Evolutionary conservation across 2,329 filamentous ascomycete genomes (phyloP).

Genomic region (Cladosporium colombiae): DNA sequence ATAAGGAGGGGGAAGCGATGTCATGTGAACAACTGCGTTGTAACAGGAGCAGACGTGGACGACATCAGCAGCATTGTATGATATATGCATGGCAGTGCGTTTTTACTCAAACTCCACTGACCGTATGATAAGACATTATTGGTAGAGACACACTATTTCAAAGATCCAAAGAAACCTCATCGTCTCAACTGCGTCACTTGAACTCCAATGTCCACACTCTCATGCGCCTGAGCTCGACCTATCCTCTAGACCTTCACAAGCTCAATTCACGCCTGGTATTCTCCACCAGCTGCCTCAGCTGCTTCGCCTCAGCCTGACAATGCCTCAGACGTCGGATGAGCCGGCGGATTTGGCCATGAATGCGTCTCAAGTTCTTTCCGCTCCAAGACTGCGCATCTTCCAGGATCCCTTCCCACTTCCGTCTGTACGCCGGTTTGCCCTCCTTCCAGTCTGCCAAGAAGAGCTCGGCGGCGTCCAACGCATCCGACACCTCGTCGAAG

Average conservation of each 20-base stretch:
- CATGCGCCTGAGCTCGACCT: neutral
- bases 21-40: neutral
- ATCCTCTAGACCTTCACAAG: neutral
- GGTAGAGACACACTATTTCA: neutral
- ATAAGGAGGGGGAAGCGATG: neutral
- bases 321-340: neutral
- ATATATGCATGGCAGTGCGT: neutral
- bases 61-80: neutral
- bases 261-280: neutral
- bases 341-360: neutral
- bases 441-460: too few species aligned
- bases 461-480: neutral
- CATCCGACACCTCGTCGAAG: neutral
- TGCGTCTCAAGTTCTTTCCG: neutral
- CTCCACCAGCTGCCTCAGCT: neutral
- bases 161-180: neutral
- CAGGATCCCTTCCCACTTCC: neutral
- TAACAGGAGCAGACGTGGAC: constrained; percentile 2
- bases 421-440: too few species aligned
- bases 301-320: neutral
- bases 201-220: neutral
- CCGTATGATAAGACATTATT: neutral
- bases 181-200: neutral
- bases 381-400: neutral
- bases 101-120: neutral